These are phyloP conservation scores for Arthroderma sp. DNA, from an alignment of 2,329 filamentous ascomycete genomes.

Conservation along the genomic window DNA sequence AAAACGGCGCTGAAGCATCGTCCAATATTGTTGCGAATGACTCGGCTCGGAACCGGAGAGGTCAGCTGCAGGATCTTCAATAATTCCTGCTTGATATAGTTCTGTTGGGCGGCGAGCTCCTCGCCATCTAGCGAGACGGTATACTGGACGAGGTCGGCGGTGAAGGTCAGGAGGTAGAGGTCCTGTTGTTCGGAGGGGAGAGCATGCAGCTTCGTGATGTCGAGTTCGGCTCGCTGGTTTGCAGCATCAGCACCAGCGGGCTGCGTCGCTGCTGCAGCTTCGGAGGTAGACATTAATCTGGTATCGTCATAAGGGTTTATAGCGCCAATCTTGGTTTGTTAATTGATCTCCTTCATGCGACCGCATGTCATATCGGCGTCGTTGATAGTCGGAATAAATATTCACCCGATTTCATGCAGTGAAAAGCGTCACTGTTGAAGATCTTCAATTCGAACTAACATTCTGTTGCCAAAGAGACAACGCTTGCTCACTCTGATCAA, in stretches of 20 bases:
- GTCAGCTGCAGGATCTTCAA: slow-evolving; percentile 80
- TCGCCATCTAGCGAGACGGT: slow-evolving; percentile 59
- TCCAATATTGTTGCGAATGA: slow-evolving; percentile 80
- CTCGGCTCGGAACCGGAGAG: slow-evolving; percentile 69
- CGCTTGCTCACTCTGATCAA: too few species aligned
- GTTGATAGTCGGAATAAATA: too few species aligned
- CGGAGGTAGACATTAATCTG: slow-evolving; percentile 27
- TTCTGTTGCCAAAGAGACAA: background rate
- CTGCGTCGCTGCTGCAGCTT: slow-evolving; percentile 16
- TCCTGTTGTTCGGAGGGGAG: slow-evolving; percentile 92
- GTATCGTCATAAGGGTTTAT: background rate
- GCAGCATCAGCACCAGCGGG: slow-evolving; percentile 24
- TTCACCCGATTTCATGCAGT: too few species aligned
- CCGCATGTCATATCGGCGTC: background rate
- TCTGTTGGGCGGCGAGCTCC: slow-evolving; percentile 75
- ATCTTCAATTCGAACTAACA: too few species aligned
- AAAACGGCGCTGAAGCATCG: slow-evolving; percentile 74
- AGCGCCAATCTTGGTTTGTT: too few species aligned
- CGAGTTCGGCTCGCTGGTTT: slow-evolving; percentile 50
- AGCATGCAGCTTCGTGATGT: slow-evolving; percentile 75
- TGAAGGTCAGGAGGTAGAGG: slow-evolving; percentile 80
- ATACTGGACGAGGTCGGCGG: slow-evolving; percentile 69
- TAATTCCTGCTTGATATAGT: slow-evolving; percentile 84
- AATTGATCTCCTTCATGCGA: too few species aligned
- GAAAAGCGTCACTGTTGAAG: too few species aligned